A percentile compares a stretch with the other conserved stretches of the same genome.
Conservation (phyloP, 257 asterid species). For the Perilla frutescens region DNA sequence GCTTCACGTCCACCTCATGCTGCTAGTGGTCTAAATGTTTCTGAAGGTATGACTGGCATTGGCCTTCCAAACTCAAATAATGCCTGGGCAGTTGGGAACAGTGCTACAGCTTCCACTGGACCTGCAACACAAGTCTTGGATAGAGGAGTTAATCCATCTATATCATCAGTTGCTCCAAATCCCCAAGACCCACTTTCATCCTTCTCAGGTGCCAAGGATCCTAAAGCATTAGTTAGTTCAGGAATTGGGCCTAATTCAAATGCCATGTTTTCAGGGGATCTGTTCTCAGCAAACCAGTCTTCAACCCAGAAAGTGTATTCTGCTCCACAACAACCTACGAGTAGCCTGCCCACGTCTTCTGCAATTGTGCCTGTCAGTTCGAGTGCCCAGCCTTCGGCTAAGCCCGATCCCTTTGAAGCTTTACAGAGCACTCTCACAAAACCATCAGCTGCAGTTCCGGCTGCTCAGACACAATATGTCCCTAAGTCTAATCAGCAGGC, state of each 20-base stretch:
- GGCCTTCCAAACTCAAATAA: conserved; percentile 54
- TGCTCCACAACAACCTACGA: conserved; percentile 52
- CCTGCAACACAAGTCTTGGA: conserved; percentile 47
- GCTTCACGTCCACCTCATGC: conserved; percentile 58
- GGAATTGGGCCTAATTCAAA: conserved; percentile 53
- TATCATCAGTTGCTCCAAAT: conserved; percentile 48
- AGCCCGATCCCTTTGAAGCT: conserved; percentile 78
- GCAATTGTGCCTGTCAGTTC: conserved; percentile 54
- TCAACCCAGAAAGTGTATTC: conserved; percentile 54
- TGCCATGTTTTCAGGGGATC: conserved; percentile 65
- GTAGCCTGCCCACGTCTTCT: conserved; percentile 57
- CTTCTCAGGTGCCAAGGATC: conserved; percentile 50
- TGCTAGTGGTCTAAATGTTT: conserved; percentile 47
- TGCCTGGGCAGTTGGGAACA: conserved; percentile 59
- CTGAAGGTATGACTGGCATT: conserved; percentile 53
- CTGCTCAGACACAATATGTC: conserved; percentile 53
- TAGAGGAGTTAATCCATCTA: conserved; percentile 56
- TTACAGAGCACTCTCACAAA: conserved; percentile 63
- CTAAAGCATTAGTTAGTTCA: conserved; percentile 51
- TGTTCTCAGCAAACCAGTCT: conserved; percentile 62
- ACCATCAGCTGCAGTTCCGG: conserved; percentile 61
- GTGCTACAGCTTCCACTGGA: conserved; percentile 52
- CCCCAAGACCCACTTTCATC: conserved; percentile 56
- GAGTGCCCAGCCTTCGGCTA: conserved; percentile 55
- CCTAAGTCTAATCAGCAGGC: conserved; percentile 67